phyloP scores from a whole-genome alignment of 225 moss, liverwort and hornwort genomes.

The Pseudisothecium myosuroides region DNA sequence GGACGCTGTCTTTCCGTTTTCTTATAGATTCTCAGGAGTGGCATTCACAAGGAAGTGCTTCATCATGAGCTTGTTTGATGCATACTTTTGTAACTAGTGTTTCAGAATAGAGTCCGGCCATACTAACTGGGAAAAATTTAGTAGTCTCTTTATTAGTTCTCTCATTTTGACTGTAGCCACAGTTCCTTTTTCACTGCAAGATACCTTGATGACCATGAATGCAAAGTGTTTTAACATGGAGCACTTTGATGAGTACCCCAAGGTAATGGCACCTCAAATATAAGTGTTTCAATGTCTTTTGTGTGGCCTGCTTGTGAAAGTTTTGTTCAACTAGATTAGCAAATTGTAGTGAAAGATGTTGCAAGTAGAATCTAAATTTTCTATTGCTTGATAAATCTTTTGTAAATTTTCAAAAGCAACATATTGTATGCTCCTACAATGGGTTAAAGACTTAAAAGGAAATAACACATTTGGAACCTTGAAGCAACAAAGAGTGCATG shows the following conservation, averaged over 20 bases:
- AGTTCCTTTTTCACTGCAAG: neutral
- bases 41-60: neutral
- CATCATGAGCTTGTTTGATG: neutral
- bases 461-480: neutral
- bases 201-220: neutral
- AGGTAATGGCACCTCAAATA: no score
- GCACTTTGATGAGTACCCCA: neutral
- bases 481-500: neutral
- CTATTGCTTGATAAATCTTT: neutral
- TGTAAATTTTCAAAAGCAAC: neutral
- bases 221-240: neutral
- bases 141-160: neutral
- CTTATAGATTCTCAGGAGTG: neutral
- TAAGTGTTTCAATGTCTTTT: neutral
- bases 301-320: neutral
- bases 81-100: neutral
- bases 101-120: neutral
- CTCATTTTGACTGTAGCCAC: neutral
- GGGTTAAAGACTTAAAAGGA: neutral
- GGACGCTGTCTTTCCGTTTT: neutral
- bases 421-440: accelerated
- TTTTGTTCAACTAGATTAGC: neutral
- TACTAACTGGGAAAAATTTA: no score
- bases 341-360: neutral
- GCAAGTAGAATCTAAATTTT: neutral